Conservation (phyloP, 2,329 filamentous ascomycete species). For the Knufia petricola region DNA sequence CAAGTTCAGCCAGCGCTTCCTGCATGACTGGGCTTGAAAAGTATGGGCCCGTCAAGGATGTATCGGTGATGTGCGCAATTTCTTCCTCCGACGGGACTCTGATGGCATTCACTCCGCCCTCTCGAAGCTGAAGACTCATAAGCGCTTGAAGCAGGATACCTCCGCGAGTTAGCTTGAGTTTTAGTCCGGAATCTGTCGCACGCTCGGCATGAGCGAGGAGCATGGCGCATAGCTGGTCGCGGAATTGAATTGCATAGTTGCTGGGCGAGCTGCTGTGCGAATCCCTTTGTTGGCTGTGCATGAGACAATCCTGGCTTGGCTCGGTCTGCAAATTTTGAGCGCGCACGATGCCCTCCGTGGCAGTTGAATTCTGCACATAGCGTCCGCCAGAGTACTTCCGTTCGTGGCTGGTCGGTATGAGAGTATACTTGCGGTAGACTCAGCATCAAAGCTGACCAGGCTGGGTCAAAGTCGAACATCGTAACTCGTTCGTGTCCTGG, state of each 20-base stretch:
- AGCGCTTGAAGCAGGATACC: slow-evolving; percentile 1
- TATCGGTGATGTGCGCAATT: not conserved
- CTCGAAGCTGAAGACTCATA: not conserved
- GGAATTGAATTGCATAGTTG: slow-evolving; percentile 10
- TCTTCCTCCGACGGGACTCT: not conserved
- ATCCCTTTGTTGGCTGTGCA: not conserved
- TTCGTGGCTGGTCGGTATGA: slow-evolving; percentile 10
- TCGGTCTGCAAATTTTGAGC: not conserved
- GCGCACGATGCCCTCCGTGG: not conserved
- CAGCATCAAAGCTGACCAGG: slow-evolving; percentile 13
- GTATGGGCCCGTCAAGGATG: not conserved
- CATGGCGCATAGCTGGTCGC: slow-evolving; percentile 11
- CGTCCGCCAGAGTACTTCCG: slow-evolving; percentile 14
- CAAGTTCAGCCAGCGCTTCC: not conserved
- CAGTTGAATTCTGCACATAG: slow-evolving; percentile 11
- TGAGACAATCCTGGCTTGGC: not conserved
- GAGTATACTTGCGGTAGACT: slow-evolving; percentile 9
- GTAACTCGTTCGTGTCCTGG: slow-evolving; percentile 6
- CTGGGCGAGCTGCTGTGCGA: slow-evolving; percentile 3
- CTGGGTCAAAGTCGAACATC: slow-evolving; percentile 12
- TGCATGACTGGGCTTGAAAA: not conserved
- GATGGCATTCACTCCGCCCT: not conserved
- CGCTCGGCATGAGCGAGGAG: slow-evolving; percentile 3
- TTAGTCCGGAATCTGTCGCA: slow-evolving; percentile 5
- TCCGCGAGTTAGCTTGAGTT: not conserved